Evolutionary conservation across 768 basidiomycete genomes (phyloP).

Genomic region (Tylopilus vinaceipallidus): DNA sequence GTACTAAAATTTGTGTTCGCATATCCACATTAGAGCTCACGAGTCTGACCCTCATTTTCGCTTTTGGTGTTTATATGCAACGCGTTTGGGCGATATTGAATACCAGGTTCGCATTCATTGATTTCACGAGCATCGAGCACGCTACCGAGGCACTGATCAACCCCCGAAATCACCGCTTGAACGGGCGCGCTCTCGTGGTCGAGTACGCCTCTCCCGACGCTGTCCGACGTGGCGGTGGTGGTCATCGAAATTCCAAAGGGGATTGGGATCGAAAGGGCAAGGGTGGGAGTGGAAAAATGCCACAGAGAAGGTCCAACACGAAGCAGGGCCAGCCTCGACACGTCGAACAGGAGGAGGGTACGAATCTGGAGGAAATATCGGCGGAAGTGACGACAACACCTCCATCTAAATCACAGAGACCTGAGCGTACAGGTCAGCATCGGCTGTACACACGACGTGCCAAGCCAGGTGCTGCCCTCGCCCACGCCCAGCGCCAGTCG

Average conservation of each 20-base stretch:
- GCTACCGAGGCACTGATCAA: constrained; percentile 84
- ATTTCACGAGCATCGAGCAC: constrained; percentile 76
- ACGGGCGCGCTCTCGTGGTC: constrained; percentile 82
- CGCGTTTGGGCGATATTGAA: not conserved
- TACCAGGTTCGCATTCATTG: constrained; percentile 87
- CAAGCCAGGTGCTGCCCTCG: constrained; percentile 79
- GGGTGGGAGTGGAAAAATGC: constrained; percentile 7
- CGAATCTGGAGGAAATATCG: not conserved
- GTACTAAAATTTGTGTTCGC: constrained; percentile 22
- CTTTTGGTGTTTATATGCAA: not conserved
- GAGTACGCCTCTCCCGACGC: constrained; percentile 90
- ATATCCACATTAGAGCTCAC: not conserved
- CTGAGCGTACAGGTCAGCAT: constrained; percentile 12
- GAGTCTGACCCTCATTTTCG: not conserved
- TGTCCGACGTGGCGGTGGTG: constrained; percentile 76
- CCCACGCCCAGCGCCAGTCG: constrained; percentile 71
- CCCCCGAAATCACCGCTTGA: constrained; percentile 77
- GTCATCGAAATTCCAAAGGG: constrained; percentile 21
- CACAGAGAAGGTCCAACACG: constrained; percentile 3
- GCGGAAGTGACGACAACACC: not conserved
- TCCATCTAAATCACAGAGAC: constrained; percentile 1
- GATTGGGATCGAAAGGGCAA: constrained; percentile 19
- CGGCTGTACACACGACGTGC: constrained; percentile 40
- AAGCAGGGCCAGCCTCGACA: constrained; percentile 5
- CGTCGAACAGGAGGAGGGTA: constrained; percentile 4